Percentiles rank a stretch among this genome's conserved stretches.
phyloP scores from a whole-genome alignment of 2,329 filamentous ascomycete genomes.

The Ophiostoma perfectum region DNA sequence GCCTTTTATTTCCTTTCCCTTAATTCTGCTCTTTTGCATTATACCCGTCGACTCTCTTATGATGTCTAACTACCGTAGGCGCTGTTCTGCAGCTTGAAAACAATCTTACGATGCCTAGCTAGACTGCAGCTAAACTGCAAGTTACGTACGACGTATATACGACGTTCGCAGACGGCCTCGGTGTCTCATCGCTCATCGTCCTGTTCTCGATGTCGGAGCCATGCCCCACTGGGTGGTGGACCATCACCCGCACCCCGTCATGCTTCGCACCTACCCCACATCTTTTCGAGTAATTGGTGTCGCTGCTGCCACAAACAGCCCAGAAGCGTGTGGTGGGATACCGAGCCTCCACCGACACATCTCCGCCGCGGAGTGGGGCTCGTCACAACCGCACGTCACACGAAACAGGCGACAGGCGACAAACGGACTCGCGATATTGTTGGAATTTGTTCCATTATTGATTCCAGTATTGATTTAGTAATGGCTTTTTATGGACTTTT shows the following conservation, averaged over 20 bases:
- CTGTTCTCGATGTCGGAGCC: neutral
- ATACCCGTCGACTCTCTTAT: neutral
- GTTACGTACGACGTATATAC: neutral
- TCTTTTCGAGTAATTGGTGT: neutral
- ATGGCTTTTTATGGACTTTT: neutral
- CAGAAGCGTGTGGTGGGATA: constrained; percentile 4
- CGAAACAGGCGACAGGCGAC: neutral
- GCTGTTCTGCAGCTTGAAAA: too few relatives aligned
- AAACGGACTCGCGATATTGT: neutral
- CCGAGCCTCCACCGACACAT: constrained; percentile 27
- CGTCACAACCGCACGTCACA: neutral
- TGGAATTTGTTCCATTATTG: neutral
- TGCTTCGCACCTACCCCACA: constrained; percentile 22
- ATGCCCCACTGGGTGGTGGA: neutral
- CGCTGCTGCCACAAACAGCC: neutral
- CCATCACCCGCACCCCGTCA: neutral
- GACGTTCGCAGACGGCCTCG: neutral
- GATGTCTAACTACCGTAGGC: too few relatives aligned
- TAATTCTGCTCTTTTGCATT: neutral
- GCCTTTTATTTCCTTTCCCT: neutral
- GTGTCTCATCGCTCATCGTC: neutral
- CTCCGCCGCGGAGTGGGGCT: constrained; percentile 20
- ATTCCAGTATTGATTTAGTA: too few relatives aligned
- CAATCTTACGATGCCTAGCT: too few relatives aligned
- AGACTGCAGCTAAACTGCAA: too few relatives aligned